These are phyloP conservation scores for Gonium pectorale DNA, from an alignment of 139 green algal species.

Conservation along the genomic window DNA sequence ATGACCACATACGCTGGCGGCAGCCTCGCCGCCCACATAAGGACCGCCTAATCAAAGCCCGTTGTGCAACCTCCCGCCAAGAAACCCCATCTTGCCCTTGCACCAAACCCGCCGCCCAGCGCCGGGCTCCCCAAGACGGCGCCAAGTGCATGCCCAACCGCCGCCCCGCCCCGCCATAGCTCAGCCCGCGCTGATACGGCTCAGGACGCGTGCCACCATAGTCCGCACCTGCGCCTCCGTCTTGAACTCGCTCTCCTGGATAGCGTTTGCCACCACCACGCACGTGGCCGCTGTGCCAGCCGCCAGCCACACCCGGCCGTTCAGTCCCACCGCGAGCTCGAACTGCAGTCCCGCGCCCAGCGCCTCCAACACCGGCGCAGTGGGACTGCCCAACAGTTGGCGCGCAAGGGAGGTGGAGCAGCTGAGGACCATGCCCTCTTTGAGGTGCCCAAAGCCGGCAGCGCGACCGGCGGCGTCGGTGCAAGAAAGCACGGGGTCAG, in stretches of 20 bases:
- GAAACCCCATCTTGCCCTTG: no score
- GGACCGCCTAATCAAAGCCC: no score
- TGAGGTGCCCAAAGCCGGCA: constrained; percentile 77
- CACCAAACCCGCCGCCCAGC: no score
- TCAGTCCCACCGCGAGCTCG: constrained; percentile 84
- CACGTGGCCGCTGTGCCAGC: constrained; percentile 40
- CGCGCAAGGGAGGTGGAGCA: constrained; percentile 54
- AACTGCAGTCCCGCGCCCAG: constrained; percentile 74
- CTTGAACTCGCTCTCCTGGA: constrained; percentile 41
- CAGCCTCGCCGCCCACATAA: no score
- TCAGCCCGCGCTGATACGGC: no score
- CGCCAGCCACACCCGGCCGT: constrained; percentile 82
- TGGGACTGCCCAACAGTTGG: constrained; percentile 60
- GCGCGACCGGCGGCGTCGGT: constrained; percentile 71
- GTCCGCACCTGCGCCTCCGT: constrained; percentile 38
- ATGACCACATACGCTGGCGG: no score
- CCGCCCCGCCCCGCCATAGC: no score
- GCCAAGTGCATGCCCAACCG: no score
- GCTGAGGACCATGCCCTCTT: constrained; percentile 64
- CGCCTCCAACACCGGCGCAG: constrained; percentile 63
- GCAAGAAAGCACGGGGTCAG: constrained; percentile 81
- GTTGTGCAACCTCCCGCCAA: no score
- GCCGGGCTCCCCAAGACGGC: no score
- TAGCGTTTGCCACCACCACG: constrained; percentile 61
- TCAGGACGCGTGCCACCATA: constrained; percentile 43